Conservation (phyloP, 2,329 filamentous ascomycete genomes). For the Penicillium sp. region DNA sequence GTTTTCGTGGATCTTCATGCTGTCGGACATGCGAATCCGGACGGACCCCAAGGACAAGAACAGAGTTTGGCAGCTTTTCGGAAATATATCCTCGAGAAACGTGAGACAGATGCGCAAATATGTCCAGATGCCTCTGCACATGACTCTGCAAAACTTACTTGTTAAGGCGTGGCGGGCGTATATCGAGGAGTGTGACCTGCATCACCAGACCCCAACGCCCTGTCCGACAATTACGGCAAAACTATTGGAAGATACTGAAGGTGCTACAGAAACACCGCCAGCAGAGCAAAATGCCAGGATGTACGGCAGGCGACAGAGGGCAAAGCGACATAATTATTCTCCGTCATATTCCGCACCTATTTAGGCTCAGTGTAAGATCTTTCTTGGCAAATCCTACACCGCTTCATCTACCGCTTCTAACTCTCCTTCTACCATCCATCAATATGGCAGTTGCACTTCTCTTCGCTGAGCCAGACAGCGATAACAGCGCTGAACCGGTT, state of each 20-base stretch:
- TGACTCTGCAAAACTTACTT: conserved; percentile 25
- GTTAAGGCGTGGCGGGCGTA: conserved; percentile 27
- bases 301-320: background rate
- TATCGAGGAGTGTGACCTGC: conserved; percentile 21
- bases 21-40: conserved; percentile 41
- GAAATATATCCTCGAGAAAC: conserved; percentile 43
- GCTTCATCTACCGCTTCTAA: no score
- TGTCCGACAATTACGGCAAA: conserved; percentile 21
- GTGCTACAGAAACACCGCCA: background rate
- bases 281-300: background rate
- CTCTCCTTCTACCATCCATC: no score
- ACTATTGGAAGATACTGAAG: conserved; percentile 7
- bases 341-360: no score
- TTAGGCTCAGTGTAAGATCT: no score
- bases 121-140: conserved; percentile 18
- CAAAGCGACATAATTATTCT: no score
- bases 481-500: no score
- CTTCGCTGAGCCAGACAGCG: no score
- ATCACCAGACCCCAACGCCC: conserved; percentile 10
- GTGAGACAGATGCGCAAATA: conserved; percentile 20
- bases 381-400: no score
- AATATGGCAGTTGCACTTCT: no score
- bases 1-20: conserved; percentile 50
- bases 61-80: conserved; percentile 46
- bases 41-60: conserved; percentile 34